Conservation (phyloP, 2,329 filamentous ascomycete genomes). For the Hypoxylon sp. region DNA sequence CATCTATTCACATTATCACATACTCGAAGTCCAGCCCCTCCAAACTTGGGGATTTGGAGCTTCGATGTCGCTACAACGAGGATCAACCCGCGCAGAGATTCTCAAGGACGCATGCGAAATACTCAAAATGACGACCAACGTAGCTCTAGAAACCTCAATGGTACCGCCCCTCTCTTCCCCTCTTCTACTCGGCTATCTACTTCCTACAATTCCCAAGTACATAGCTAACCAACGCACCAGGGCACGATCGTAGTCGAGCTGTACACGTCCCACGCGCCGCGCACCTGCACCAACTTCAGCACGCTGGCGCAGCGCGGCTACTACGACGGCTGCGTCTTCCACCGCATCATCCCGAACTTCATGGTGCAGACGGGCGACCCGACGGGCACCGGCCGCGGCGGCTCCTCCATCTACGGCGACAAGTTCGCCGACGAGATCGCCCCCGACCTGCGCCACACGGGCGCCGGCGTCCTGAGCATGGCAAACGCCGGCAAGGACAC, state of each 20-base stretch:
- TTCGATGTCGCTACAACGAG: conserved; percentile 21
- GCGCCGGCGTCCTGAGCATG: conserved; percentile 95
- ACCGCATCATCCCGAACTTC: conserved; percentile 95
- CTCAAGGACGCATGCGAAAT: neutral
- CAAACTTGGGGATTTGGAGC: conserved; percentile 16
- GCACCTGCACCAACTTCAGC: conserved; percentile 88
- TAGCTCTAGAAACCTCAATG: conserved; percentile 88
- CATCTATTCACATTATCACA: neutral
- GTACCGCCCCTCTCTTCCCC: conserved; percentile 58
- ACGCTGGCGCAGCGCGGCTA: conserved; percentile 85
- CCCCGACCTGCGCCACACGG: conserved; percentile 84
- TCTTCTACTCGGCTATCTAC: conserved; percentile 2
- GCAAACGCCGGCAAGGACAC: conserved; percentile 94
- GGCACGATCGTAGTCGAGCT: conserved; percentile 89
- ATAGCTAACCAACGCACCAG: conserved; percentile 60
- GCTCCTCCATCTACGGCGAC: conserved; percentile 89
- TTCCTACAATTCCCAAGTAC: neutral
- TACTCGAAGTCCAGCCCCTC: conserved; percentile 26
- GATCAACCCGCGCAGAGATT: conserved; percentile 10
- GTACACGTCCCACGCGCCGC: conserved; percentile 88
- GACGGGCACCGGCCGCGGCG: conserved; percentile 91
- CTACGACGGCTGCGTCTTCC: conserved; percentile 88
- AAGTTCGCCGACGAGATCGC: conserved; percentile 95
- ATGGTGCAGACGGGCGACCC: conserved; percentile 97
- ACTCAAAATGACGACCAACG: conserved; percentile 77